These are phyloP conservation scores for Canavalia ensiformis DNA, from an alignment of 306 rosid genomes.

Conservation along the genomic window DNA sequence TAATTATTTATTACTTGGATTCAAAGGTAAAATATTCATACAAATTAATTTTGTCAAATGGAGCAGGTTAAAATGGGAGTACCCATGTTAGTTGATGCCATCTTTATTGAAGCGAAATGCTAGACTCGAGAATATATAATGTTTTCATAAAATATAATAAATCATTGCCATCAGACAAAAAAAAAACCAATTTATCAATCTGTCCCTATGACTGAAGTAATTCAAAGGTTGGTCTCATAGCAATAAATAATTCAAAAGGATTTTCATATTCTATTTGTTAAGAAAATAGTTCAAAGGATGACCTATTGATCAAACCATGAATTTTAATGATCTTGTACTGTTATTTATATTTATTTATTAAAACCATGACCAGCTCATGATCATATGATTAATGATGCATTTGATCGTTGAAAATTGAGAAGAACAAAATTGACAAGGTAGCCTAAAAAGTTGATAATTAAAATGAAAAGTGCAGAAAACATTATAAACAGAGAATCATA, in stretches of 20 bases:
- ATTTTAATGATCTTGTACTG: no score
- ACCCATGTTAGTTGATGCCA: not conserved
- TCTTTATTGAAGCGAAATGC: no score
- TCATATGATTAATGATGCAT: not conserved
- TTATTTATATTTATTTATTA: not conserved
- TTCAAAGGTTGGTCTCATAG: not conserved
- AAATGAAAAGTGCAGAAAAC: not conserved
- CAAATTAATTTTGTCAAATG: not conserved
- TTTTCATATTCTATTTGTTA: not conserved
- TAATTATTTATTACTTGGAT: not conserved
- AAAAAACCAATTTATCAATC: not conserved
- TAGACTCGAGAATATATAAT: not conserved
- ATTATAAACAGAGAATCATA: not conserved
- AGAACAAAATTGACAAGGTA: not conserved
- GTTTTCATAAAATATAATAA: not conserved
- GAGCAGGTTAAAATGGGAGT: not conserved
- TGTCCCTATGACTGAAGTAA: not conserved
- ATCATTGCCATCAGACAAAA: not conserved
- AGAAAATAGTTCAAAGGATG: not conserved
- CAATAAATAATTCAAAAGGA: not conserved
- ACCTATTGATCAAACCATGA: not conserved
- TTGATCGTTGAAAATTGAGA: not conserved
- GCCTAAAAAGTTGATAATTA: not conserved
- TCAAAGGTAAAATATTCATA: not conserved
- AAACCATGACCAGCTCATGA: not conserved